Evolutionary conservation across 129 eudicot genomes (phyloP), one percentile per base, ranked within the genome.

Genomic region (Escallonia herrerae): DNA sequence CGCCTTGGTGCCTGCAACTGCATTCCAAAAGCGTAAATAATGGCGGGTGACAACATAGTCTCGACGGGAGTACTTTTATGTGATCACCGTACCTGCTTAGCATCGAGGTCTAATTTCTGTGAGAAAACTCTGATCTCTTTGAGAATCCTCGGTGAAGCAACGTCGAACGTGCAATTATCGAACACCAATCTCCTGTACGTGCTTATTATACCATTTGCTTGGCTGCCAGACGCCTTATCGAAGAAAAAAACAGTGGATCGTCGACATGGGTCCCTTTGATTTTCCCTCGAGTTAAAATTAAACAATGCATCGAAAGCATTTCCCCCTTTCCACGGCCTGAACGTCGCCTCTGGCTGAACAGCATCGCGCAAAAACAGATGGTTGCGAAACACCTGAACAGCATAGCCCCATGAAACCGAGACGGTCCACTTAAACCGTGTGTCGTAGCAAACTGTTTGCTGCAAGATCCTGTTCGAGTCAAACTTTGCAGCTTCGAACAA

Each of bases 381-480:
- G 33, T 38, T 67, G 0, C 77, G 74, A 41, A 79, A 82, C 3
- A 90, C 79, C 66, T 90, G 87, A 3, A 86, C 68, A 0, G 89
- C 84, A 40, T 84, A 90, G 4, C 97, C 97, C 97, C 97, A 90
- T 0, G 95, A 87, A 14, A 90, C 73, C 2, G 97, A 90, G 15
- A 87, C 73, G 1, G 97, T 84, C 97, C 91, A 90, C 5, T 84
- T 79, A 77, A 74, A 90, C 90, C 87, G 78, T 43, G 77, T 74
- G 51, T 87, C 95, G 5, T 87, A 90, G 65, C 97, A 87, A 13
- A 90, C 84, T 1, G 93, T 84, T 39, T 87, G 93, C 68, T 90
- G 97, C 54, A 90, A 40, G 43, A 80, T 70, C 51, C 97, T 82
- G 2, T 84, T 86, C 13, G 97, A 78, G 49, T 87, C 97, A 49